Evolutionary conservation across 352 stramenopile genomes (phyloP).

Genomic region (Pythium grandisporangium): DNA sequence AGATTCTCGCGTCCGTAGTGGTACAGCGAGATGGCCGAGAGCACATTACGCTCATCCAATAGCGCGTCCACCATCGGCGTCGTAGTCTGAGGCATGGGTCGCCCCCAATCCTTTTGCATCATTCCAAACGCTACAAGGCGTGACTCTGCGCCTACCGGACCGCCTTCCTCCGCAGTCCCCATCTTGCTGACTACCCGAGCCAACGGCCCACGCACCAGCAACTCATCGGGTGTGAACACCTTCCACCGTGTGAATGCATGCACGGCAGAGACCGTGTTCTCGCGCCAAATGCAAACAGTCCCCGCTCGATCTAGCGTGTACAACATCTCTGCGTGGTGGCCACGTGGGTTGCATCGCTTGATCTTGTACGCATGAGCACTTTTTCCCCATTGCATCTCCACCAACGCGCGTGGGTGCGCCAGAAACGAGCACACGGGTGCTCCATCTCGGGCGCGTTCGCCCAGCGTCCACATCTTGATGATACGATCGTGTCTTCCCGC

Average conservation of each 20-base stretch:
- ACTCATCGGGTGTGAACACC: conserved; percentile 29
- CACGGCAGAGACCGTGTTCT: conserved; percentile 27
- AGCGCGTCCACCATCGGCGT: conserved; percentile 35
- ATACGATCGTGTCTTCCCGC: conserved; percentile 48
- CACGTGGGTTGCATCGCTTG: conserved; percentile 9
- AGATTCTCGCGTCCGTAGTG: conserved; percentile 60
- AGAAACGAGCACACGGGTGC: conserved; percentile 52
- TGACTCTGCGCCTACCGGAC: no score
- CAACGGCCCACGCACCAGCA: conserved; percentile 8
- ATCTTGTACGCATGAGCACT: conserved; percentile 41
- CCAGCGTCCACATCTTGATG: conserved; percentile 59
- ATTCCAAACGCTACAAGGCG: conserved; percentile 29
- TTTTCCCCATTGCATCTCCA: conserved; percentile 44
- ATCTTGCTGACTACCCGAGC: no score
- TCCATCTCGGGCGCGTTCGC: conserved; percentile 39
- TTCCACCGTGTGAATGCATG: conserved; percentile 72
- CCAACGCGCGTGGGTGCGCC: conserved; percentile 45
- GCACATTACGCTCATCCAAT: conserved; percentile 56
- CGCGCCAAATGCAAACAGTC: conserved; percentile 68
- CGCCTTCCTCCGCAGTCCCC: no score
- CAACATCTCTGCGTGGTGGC: conserved; percentile 48
- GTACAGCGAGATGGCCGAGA: conserved; percentile 57
- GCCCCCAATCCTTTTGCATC: conserved; percentile 17
- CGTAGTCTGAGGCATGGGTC: conserved; percentile 4
- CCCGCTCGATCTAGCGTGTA: conserved; percentile 57